These are phyloP conservation scores for Eugenia klotzschiana DNA, from an alignment of 441 rosid genomes.

Conservation along the genomic window DNA sequence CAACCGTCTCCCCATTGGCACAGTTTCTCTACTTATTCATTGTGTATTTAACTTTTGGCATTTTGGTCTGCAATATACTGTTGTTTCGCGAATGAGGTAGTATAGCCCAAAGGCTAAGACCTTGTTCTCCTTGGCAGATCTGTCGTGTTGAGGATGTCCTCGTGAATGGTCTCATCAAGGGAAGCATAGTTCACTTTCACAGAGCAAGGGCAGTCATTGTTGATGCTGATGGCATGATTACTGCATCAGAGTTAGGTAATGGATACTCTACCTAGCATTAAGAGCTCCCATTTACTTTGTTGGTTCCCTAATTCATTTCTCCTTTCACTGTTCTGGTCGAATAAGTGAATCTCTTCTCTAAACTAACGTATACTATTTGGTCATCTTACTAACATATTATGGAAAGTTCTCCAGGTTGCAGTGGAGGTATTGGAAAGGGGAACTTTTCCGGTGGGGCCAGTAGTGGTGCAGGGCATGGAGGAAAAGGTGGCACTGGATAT, in stretches of 20 bases:
- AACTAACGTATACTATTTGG: neutral
- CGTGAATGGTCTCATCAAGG: constrained; percentile 71
- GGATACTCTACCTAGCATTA: neutral
- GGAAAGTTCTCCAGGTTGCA: constrained; percentile 57
- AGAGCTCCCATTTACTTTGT: neutral
- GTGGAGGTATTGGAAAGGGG: constrained; percentile 80
- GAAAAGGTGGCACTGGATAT: constrained; percentile 88
- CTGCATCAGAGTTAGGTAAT: constrained; percentile 85
- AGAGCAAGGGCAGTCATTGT: constrained; percentile 74
- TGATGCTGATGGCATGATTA: constrained; percentile 52
- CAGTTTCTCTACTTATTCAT: neutral
- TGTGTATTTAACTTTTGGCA: neutral
- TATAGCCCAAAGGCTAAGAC: neutral
- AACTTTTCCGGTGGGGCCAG: constrained; percentile 84
- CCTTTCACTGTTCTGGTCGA: neutral
- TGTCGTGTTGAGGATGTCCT: constrained; percentile 96
- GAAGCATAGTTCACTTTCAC: constrained; percentile 92
- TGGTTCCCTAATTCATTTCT: neutral
- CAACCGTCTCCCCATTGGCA: neutral
- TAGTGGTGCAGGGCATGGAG: constrained; percentile 99
- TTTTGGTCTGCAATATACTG: neutral
- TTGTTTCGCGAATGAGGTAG: neutral
- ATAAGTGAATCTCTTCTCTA: neutral
- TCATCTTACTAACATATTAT: constrained; percentile 10
- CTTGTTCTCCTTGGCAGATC: constrained; percentile 33